Base-by-base conservation (phyloP, 345 rosid genomes). In the Noccaea bulbosa region DNA sequence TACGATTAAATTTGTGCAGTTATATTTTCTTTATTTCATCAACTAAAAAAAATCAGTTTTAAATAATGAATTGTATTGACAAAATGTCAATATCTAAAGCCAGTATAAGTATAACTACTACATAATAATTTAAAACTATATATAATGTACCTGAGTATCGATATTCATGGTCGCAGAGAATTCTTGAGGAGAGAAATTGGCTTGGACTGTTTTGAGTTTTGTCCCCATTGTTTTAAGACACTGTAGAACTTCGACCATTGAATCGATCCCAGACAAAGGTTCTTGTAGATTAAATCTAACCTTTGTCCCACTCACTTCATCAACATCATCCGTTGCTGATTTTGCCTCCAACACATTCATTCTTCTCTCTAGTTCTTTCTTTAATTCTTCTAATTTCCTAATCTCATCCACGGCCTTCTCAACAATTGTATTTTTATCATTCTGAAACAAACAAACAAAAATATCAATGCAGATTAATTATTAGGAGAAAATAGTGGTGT, bases 241-340 rank as follows among this genome's bases (percentile, higher is more conserved):
- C 14, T 68, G 77, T 11, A 92, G 86, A 67, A 75, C 71, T 63
- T 83, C 88, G 51, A 84, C 0, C 73, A 89, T 81, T 5, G 90
- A 87, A 77, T 88, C 91, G 6, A 81, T 7, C 58, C 91, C 87
- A 51, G 84, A 82, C 4, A 63, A 48, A 3, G 96, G 87, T 58
- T 85, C 82, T 44, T 12, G 61, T 9, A 86, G 33, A 63, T 46
- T 68, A 9, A 88, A 46, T 63, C 41, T 76, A n/a, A 92, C 67
- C 51, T 78, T 83, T 11, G 67, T 80, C 39, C 57, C 80, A 16
- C 32, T 65, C 33, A 22, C 67, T 15, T 47, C 33, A 70, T 54
- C 69, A 7, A 11, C 17, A 10, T 55, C 37, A 27, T 7, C 11
- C 5, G 40, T 38, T 12, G 9, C 65, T 62, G 65, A 39, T 48